Conservation (phyloP, 83 land plant genomes). For the Larix sibirica region DNA sequence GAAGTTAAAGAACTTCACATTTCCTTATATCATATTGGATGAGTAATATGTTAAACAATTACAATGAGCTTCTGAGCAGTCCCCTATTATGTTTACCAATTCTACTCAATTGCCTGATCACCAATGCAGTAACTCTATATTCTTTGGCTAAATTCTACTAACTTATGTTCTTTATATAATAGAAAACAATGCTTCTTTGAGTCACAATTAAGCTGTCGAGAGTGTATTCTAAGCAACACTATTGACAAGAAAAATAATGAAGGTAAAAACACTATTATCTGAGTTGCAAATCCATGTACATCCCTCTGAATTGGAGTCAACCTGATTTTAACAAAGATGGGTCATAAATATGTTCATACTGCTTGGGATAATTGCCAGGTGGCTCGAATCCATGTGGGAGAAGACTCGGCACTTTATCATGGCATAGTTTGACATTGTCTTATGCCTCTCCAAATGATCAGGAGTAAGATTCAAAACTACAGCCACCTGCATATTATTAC, state of each 20-base stretch:
- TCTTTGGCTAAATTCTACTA: too few species aligned
- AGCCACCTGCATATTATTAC: conserved; percentile 44
- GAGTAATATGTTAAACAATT: background rate
- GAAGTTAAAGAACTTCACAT: too few species aligned
- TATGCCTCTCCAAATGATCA: conserved; percentile 80
- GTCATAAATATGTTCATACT: conserved; percentile 26
- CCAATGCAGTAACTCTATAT: background rate
- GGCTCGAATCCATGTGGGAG: conserved; percentile 46
- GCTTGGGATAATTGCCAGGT: conserved; percentile 52
- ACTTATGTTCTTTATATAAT: too few species aligned
- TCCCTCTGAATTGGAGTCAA: background rate
- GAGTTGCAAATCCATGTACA: too few species aligned
- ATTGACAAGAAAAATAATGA: too few species aligned
- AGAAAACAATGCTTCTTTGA: too few species aligned
- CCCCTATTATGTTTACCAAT: background rate
- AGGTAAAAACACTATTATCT: too few species aligned
- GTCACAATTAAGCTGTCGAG: too few species aligned
- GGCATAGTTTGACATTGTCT: conserved; percentile 64
- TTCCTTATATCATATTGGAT: background rate
- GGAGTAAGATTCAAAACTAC: conserved; percentile 68
- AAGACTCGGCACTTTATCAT: conserved; percentile 58
- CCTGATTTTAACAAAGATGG: background rate
- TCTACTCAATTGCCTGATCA: background rate
- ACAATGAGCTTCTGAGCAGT: background rate
- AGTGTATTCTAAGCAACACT: too few species aligned